Conservation (phyloP, 2,329 filamentous ascomycete species). For the Aspergillus puulaauensis region DNA sequence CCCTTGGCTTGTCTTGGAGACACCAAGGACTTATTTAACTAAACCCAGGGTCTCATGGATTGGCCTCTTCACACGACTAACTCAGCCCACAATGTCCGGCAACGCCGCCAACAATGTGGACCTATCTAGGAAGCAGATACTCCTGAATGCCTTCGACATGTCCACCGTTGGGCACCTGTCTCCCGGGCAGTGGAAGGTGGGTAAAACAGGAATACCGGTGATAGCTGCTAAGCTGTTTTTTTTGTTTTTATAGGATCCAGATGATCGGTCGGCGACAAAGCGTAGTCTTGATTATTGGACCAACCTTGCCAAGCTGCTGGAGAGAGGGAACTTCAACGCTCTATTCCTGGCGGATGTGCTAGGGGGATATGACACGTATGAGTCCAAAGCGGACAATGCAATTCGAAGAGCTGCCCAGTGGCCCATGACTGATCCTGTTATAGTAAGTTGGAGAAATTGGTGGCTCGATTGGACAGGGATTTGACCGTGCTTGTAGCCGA, state of each 20-base stretch:
- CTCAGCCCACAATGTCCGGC: too few relatives aligned
- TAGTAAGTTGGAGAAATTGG: conserved; percentile 43
- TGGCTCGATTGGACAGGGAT: background rate
- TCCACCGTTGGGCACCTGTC: conserved; percentile 64
- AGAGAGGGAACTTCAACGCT: conserved; percentile 62
- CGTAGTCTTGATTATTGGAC: conserved; percentile 63
- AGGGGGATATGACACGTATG: conserved; percentile 63
- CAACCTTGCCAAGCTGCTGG: conserved; percentile 61
- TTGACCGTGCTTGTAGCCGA: conserved; percentile 44
- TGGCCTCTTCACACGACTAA: too few relatives aligned
- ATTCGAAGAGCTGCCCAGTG: conserved; percentile 64
- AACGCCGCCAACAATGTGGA: too few relatives aligned
- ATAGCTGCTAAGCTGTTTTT: too few relatives aligned
- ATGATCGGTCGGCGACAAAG: conserved; percentile 63
- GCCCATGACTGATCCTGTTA: conserved; percentile 64
- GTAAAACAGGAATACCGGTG: conserved; percentile 1
- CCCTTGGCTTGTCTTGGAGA: too few relatives aligned
- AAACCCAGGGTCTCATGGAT: too few relatives aligned
- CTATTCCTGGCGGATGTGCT: conserved; percentile 67
- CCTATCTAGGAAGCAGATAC: conserved; percentile 51
- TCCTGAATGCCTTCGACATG: conserved; percentile 68
- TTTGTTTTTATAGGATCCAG: conserved; percentile 51
- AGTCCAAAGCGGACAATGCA: conserved; percentile 59
- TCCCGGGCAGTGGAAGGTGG: conserved; percentile 66
- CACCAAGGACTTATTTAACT: too few relatives aligned